Base-by-base conservation (phyloP, 345 rosid genomes). In the Excoecaria cochinchinensis region DNA sequence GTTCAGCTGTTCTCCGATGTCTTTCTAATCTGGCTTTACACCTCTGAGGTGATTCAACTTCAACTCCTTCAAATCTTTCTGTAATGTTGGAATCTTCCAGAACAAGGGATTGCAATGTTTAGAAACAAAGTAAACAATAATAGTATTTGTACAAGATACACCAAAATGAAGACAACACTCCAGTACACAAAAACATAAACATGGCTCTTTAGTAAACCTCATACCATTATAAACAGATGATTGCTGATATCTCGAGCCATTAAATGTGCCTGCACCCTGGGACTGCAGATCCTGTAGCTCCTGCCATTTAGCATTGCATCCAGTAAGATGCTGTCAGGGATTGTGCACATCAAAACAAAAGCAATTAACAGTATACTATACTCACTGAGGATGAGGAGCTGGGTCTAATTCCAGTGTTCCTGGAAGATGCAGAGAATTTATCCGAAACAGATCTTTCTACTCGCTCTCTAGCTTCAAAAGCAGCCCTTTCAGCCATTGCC, bases 1-100 rank as follows among this genome's bases (percentile, higher is more conserved):
- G 95, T 81, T 95, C 99, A 75, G 98, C 93, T 75, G 96, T 95
- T 83, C 99, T 87, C 24, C 63, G 88, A 82, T 91, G 90, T 79
- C 99, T 90, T 79, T 95, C 97, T 78, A 93, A 82, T 71, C 98
- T 91, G 21, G 98, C 97, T 86, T 86, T 95, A 84, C 90, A 93
- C 86, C 99, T 90, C 78, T 91, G 96, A 86, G 96, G 88, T 42
- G 99, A 87, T 88, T 95, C 99, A 75, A 84, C 90, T 82, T 95
- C 98, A 80, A 70, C 81, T 74, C 86, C 92, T 80, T 84, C 84
- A 52, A 70, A 71, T 70, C 82, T 82, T 75, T 85, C 85, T 24
- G 47, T 36, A 67, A 60, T 22, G 58, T 48, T 42, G 46, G 84
- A 59, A 79, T 80, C 86, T 81, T 82, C 67, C 82, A 25, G 71